Evolutionary conservation across 805 yeast species (phyloP), one percentile per base, ranked within the genome.

Genomic region (Lachancea waltii): DNA sequence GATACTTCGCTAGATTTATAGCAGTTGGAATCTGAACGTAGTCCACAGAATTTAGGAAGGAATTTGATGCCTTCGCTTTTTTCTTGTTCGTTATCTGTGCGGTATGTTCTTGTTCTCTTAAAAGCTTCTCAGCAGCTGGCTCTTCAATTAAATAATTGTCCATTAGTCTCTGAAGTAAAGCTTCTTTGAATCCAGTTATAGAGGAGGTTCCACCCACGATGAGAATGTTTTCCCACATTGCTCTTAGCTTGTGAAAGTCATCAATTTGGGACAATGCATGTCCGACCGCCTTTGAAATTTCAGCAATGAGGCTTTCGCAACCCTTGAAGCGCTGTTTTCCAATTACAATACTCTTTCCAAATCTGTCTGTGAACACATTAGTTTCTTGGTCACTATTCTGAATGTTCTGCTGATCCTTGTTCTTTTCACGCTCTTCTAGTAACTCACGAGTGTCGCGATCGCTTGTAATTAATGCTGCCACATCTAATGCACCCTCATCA

Each of bases 271-370:
- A 51, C 36, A 85, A 60, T 0, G 77, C 65, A 20, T 64, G 60
- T 33, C 75, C 76, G 2, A 85, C 70, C 2, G 72, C 70, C 14
- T 62, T 64, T 3, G 82, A 70, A 15, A 90, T 68, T 16, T 56
- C 53, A 4, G 62, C 66, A 23, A 90, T 69, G 37, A 90, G 68
- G 16, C 63, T 68, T 32, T 72, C 77, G 25, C 82, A 67, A 1
- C 97, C 97, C 56, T 75, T 80, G 61, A 90, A 90, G 50, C 97
- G 70, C 64, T 87, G 95, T 43, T 79, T 83, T 2, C 97, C 97
- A n/a, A 90, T 77, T 6, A 66, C 65, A n/a, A 83, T 56, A 38
- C 64, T 64, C 34, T 71, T 65, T 3, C 85, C 82, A 4, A 60
- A 52, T 7, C 70, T 60, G 60, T 84, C 95, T 21, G 67, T 56